Evolutionary conservation across 1,284 basidiomycete species (phyloP).

Genomic region (Rhizoctonia solani): DNA sequence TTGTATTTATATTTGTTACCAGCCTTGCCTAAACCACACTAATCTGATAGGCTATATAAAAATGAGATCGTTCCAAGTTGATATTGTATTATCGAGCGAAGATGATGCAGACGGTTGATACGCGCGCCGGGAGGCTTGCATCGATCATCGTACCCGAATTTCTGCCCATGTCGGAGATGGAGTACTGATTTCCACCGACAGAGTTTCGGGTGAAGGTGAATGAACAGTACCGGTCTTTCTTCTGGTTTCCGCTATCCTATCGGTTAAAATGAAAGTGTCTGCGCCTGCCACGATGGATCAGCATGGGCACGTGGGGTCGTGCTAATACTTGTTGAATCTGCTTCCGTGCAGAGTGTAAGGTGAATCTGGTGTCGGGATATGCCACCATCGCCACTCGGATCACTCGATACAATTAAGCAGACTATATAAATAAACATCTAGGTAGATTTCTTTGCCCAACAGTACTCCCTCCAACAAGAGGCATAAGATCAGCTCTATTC

Average conservation of each 20-base stretch:
- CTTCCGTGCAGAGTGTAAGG: slow-evolving; percentile 18
- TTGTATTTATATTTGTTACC: not conserved
- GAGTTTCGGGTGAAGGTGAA: slow-evolving; percentile 7
- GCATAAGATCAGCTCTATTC: not conserved
- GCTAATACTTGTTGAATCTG: slow-evolving; percentile 9
- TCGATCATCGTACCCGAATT: slow-evolving; percentile 2
- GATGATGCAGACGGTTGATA: slow-evolving; percentile 10
- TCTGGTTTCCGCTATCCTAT: not conserved
- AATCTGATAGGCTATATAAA: slow-evolving; percentile 18
- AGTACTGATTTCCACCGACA: not conserved
- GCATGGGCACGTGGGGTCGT: slow-evolving; percentile 25
- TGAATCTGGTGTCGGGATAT: slow-evolving; percentile 2
- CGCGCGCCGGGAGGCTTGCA: slow-evolving; percentile 11
- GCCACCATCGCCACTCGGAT: slow-evolving; percentile 7
- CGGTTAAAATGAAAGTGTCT: slow-evolving; percentile 1
- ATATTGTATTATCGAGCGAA: not conserved
- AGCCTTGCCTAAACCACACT: slow-evolving; percentile 15
- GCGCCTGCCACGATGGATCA: not conserved
- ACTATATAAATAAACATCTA: slow-evolving; percentile 5
- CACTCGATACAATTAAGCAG: not conserved
- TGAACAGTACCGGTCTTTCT: not conserved
- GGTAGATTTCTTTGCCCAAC: not conserved
- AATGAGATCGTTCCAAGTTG: not conserved
- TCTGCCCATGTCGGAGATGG: slow-evolving; percentile 1
- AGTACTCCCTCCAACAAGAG: not conserved